phyloP scores from a whole-genome alignment of 106 monocot species.

The Dendrobium huoshanense region DNA sequence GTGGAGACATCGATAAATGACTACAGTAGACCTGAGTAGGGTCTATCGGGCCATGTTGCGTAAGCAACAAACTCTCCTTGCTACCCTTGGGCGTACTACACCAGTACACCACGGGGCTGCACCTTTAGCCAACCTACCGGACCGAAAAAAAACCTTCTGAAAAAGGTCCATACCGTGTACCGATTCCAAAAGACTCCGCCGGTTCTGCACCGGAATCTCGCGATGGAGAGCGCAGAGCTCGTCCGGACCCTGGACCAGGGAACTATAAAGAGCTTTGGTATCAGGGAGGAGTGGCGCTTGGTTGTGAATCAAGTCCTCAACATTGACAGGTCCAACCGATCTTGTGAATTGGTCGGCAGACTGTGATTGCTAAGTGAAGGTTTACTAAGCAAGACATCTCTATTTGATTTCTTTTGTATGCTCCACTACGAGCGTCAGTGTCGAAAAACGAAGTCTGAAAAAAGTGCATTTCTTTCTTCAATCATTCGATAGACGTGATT shows the following conservation, averaged over 20 bases:
- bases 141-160: slow-evolving; percentile 1
- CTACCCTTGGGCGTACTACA: no score
- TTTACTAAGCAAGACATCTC: slow-evolving; percentile 1
- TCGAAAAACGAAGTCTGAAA: no score
- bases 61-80: no score
- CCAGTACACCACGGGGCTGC: no score
- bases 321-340: neutral
- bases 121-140: no score
- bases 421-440: slow-evolving; percentile 12
- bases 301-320: slow-evolving; percentile 1
- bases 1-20: no score
- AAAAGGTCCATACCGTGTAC: neutral
- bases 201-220: neutral
- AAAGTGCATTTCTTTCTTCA: no score
- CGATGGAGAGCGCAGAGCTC: neutral
- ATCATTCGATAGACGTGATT: no score
- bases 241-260: neutral
- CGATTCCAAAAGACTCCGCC: neutral
- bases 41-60: no score
- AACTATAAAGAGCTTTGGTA: slow-evolving; percentile 2
- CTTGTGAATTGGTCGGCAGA: slow-evolving; percentile 1
- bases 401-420: slow-evolving; percentile 3
- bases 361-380: slow-evolving; percentile 2
- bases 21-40: no score
- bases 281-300: neutral